Percentiles rank a stretch among this genome's conserved stretches.
phyloP scores from a whole-genome alignment of 495 filamentous ascomycete genomes.

The Cryomyces minteri region DNA sequence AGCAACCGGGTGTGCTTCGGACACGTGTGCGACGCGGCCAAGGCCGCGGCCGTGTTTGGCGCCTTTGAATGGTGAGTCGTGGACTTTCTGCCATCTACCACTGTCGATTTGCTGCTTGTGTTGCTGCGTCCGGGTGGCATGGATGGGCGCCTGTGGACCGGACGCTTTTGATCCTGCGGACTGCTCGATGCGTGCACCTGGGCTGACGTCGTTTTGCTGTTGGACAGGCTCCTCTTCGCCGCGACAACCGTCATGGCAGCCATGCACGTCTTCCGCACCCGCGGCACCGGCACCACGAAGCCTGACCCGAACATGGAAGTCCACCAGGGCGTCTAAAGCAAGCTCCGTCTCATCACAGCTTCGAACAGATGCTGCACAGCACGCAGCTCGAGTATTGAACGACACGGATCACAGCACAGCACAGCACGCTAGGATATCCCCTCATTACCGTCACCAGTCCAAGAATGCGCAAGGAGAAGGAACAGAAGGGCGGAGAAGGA shows the following conservation, averaged over 20 bases:
- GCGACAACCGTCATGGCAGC: slow-evolving; percentile 27
- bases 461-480: too few species aligned
- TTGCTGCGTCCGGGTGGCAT: not conserved
- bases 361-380: too few species aligned
- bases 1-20: slow-evolving; percentile 29
- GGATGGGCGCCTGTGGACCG: not conserved
- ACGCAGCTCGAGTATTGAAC: too few species aligned
- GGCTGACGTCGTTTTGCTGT: not conserved
- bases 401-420: too few species aligned
- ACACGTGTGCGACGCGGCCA: slow-evolving; percentile 27
- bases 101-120: not conserved
- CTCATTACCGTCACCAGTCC: too few species aligned
- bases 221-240: slow-evolving; percentile 30
- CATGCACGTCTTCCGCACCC: slow-evolving; percentile 17
- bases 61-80: slow-evolving; percentile 36
- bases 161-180: not conserved
- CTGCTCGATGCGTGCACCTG: not conserved
- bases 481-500: too few species aligned
- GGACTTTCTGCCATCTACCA: not conserved
- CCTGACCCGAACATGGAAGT: slow-evolving; percentile 17
- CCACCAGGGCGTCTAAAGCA: slow-evolving; percentile 17
- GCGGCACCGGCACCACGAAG: slow-evolving; percentile 5
- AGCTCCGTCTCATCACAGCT: not conserved
- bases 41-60: slow-evolving; percentile 34
- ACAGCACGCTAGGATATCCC: too few species aligned